Base-by-base conservation (phyloP, 202 grass and related monocot genomes). In the Carex sylvatica region DNA sequence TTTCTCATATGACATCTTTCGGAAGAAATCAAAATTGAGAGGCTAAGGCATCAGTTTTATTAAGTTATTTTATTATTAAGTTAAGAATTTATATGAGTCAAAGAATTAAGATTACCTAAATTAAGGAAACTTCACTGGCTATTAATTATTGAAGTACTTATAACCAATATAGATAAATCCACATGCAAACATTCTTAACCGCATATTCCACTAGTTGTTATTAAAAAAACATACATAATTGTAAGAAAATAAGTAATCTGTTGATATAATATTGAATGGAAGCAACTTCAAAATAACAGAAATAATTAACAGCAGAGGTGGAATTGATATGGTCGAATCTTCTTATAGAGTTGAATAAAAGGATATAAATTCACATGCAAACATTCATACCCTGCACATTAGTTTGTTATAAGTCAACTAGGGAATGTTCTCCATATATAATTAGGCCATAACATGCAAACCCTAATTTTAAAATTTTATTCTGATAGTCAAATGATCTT, bases 331-430 rank as follows among this genome's bases (percentile, higher is more conserved):
- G 44, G 44, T 26, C 1, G 44, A 73, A 73, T 49, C 46, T 54
- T 6, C 12, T 24, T 19, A 24, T 8, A 10, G 36, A 20, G 14
- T 3, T 68, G 18, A 28, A 26, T 10, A 28, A 22, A 22, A 51
- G 46, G 22, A 53, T 74, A 53, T 16, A 13, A 31, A 54, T 53
- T 74, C 46, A 74, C 46, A 77, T 59, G 73, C 28, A 35, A 56
- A 76, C 72, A 56, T 35, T 76, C 51, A 56, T 31, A 76, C 2
- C 30, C 8, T 76, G 16, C 44, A 54, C 36, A 59, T 19, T 75
- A 51, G 38, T 19, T 77, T 75, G 49, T 23, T 54, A n/a, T 75
- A 77, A 77, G 74, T 77, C 72, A 75, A 75, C 74, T 59, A 38
- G 53, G 74, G 51, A 20, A 77, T 56, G 49, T 77, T 77, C 52